Conservation (phyloP, 306 rosid species). For the Quercus cerris region DNA sequence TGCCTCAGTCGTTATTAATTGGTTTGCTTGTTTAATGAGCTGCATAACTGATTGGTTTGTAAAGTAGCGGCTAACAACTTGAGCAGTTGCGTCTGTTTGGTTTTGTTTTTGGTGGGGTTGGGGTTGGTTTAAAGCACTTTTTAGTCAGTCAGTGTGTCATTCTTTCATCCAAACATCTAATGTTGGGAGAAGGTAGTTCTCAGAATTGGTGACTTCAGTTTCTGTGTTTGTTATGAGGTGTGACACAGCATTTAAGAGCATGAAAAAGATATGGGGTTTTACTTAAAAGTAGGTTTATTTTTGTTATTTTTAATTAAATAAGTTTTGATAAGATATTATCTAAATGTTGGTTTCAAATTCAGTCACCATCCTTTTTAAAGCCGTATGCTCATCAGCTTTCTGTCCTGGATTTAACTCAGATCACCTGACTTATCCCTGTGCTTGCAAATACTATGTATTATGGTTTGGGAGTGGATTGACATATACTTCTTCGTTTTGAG, state of each 20-base stretch:
- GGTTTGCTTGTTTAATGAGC: not conserved
- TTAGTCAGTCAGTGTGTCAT: not conserved
- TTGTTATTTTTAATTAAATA: too few species aligned
- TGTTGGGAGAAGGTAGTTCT: too few species aligned
- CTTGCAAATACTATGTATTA: not conserved
- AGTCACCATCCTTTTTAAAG: not conserved
- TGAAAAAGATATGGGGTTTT: too few species aligned
- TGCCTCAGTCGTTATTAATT: not conserved
- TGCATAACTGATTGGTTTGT: not conserved
- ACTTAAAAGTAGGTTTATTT: too few species aligned
- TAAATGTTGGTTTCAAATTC: not conserved
- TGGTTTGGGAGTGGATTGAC: not conserved
- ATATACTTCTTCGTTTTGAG: not conserved
- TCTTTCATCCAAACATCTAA: not conserved
- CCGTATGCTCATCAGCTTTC: too few species aligned
- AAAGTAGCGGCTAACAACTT: not conserved
- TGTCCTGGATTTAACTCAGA: too few species aligned
- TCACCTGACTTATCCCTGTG: not conserved
- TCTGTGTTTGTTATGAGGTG: too few species aligned
- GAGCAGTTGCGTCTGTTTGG: not conserved
- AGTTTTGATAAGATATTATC: too few species aligned
- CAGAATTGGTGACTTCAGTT: too few species aligned
- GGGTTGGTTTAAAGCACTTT: not conserved
- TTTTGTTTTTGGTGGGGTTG: not conserved
- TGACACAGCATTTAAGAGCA: too few species aligned